Evolutionary conservation across 176 grass and related monocot species (phyloP).

Genomic region (Tillandsia leiboldiana): DNA sequence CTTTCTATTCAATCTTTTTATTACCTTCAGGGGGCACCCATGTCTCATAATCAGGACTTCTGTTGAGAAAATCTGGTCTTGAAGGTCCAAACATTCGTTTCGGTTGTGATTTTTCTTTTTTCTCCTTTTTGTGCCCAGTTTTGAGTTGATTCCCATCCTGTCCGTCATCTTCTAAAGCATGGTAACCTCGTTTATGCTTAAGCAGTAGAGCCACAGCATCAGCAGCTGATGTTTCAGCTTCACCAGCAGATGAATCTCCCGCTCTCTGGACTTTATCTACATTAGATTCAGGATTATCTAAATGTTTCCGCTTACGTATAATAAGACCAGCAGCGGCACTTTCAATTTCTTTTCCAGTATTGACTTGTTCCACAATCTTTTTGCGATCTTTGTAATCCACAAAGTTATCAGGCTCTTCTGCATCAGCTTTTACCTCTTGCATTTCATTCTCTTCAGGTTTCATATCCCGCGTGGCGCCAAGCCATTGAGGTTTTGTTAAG

Average conservation of each 20-base stretch:
- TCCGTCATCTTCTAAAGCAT: slow-evolving; percentile 42
- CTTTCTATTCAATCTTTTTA: slow-evolving; percentile 1
- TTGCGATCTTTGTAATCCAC: slow-evolving; percentile 94
- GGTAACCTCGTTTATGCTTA: slow-evolving; percentile 68
- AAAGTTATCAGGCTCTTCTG: slow-evolving; percentile 66
- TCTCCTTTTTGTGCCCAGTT: slow-evolving; percentile 24
- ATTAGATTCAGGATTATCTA: slow-evolving; percentile 15
- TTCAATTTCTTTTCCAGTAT: slow-evolving; percentile 49
- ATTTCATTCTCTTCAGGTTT: slow-evolving; percentile 47
- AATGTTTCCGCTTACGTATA: slow-evolving; percentile 61
- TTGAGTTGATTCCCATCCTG: slow-evolving; percentile 22
- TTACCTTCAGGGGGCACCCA: slow-evolving; percentile 98
- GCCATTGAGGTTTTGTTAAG: slow-evolving; percentile 77
- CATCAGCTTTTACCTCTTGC: slow-evolving; percentile 27
- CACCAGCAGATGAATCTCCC: slow-evolving; percentile 36
- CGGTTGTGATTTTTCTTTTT: slow-evolving; percentile 36
- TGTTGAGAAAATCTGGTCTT: slow-evolving; percentile 71
- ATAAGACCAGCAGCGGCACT: slow-evolving; percentile 78
- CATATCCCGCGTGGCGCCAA: slow-evolving; percentile 56
- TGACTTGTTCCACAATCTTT: slow-evolving; percentile 31
- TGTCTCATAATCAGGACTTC: slow-evolving; percentile 42
- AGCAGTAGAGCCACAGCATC: slow-evolving; percentile 90
- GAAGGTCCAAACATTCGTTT: slow-evolving; percentile 69
- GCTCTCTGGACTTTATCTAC: slow-evolving; percentile 13
- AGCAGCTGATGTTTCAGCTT: slow-evolving; percentile 65